phyloP scores from a whole-genome alignment of 768 basidiomycete genomes.

The Naganishia kalamii region DNA sequence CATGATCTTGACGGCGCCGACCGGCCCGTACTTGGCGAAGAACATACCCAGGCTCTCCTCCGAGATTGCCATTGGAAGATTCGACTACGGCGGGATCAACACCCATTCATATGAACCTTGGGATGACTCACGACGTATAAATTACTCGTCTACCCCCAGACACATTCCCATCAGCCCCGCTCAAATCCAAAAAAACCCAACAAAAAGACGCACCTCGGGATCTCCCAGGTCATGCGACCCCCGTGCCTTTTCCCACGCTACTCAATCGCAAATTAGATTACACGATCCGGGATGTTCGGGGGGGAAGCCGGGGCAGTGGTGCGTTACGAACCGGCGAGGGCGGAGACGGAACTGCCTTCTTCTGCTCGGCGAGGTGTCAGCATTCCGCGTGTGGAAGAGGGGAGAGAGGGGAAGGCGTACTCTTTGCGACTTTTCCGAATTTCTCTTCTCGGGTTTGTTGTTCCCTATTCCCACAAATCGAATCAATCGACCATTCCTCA shows the following conservation, averaged over 20 bases:
- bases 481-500: too few relatives aligned
- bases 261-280: neutral
- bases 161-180: neutral
- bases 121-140: conserved; percentile 64
- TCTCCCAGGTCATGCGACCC: conserved; percentile 86
- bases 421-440: conserved; percentile 49
- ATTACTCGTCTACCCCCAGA: conserved; percentile 68
- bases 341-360: conserved; percentile 67
- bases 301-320: neutral
- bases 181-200: neutral
- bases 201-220: conserved; percentile 57
- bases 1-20: conserved; percentile 74
- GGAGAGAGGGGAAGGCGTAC: conserved; percentile 24
- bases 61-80: conserved; percentile 77
- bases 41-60: conserved; percentile 80
- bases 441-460: conserved; percentile 86
- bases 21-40: conserved; percentile 86
- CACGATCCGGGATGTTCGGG: neutral
- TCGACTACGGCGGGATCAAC: conserved; percentile 48
- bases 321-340: conserved; percentile 66
- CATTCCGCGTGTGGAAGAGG: neutral
- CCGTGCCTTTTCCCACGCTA: conserved; percentile 82
- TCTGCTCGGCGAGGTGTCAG: conserved; percentile 18
- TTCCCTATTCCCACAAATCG: conserved; percentile 56
- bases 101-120: too few relatives aligned